These are phyloP conservation scores for Huntiella moniliformis DNA, from an alignment of 2,329 filamentous ascomycete genomes.

Conservation along the genomic window DNA sequence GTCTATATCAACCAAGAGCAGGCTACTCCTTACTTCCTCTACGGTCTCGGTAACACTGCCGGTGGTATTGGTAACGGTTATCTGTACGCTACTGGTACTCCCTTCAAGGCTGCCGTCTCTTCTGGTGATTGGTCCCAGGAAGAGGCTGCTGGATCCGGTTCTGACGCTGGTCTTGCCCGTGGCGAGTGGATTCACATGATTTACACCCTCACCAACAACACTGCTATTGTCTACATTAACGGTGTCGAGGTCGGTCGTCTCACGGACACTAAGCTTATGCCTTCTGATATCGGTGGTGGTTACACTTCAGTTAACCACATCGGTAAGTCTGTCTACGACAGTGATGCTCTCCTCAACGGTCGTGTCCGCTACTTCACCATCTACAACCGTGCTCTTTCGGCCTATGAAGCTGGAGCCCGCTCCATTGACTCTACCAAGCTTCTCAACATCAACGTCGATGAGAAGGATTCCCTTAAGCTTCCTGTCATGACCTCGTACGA, in stretches of 20 bases:
- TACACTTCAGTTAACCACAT: slow-evolving; percentile 14
- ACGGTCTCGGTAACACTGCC: slow-evolving; percentile 15
- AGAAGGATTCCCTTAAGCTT: slow-evolving; percentile 12
- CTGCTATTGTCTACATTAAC: slow-evolving; percentile 18
- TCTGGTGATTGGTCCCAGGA: slow-evolving; percentile 13
- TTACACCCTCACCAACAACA: slow-evolving; percentile 13
- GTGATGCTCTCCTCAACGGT: slow-evolving; percentile 14
- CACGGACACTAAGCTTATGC: slow-evolving; percentile 7
- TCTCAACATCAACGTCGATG: slow-evolving; percentile 10
- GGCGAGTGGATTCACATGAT: slow-evolving; percentile 14
- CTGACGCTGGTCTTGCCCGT: slow-evolving; percentile 11
- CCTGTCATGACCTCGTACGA: slow-evolving; percentile 13
- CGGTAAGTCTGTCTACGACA: slow-evolving; percentile 14
- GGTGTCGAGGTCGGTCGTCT: slow-evolving; percentile 15
- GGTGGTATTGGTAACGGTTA: slow-evolving; percentile 14
- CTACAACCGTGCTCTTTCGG: slow-evolving; percentile 14
- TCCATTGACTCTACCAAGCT: slow-evolving; percentile 8
- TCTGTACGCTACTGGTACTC: slow-evolving; percentile 15
- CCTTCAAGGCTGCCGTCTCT: slow-evolving; percentile 14
- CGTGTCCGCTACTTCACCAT: slow-evolving; percentile 14
- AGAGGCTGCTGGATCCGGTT: slow-evolving; percentile 11
- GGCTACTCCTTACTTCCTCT: slow-evolving; percentile 15
- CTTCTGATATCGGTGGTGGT: slow-evolving; percentile 13
- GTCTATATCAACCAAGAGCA: slow-evolving; percentile 14
- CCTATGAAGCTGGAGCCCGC: slow-evolving; percentile 12